Evolutionary conservation across 495 filamentous ascomycete species (phyloP), one percentile per base, ranked within the genome.

Genomic region (Trichoderma orchidacearum): DNA sequence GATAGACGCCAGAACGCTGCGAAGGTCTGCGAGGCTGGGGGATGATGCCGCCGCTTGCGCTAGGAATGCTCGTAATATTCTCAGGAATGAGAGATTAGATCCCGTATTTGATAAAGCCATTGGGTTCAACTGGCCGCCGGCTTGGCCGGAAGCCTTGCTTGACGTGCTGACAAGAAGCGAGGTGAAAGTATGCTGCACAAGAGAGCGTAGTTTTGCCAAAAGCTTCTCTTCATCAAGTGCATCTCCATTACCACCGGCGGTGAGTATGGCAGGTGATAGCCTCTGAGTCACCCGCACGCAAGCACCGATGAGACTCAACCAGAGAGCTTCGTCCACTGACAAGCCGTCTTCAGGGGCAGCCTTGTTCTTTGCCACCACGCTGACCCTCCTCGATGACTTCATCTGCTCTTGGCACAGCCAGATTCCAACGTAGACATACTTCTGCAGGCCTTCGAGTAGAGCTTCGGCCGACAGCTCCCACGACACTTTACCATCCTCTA

Each of bases 341-440:
- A 98, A 79, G 8, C 79, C 74, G 53, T 82, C 80, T 29, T 84
- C 78, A 21, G 80, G 63, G 12, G 23, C 13, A 13, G 21, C 8
- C 13, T 56, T 32, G n/a, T 38, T 55, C 18, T 27, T 55, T 1
- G 53, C 18, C 2, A 55, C 53, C 5, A 55, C 53, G 53, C 59
- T 63, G n/a, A 61, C 56, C 15, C 61, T 62, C 60, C 77, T 74
- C 15, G 74, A 68, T 1, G 78, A 81, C 62, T 85, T 89, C 53
- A 80, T 91, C 69, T 97, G 90, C 31, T 87, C 85, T 70, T 93
- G 90, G 62, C 93, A 96, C 23, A 98, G 78, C 93, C 93, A 98
- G 21, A 91, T 88, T 29, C 93, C 93, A 21, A 98, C 89, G 53
- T 87, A 82, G 0, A 83, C 79, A 67, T 95, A 96, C 65, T 92